Evolutionary conservation across 768 basidiomycete species (phyloP).

Genomic region (Leccinum uliginosum): DNA sequence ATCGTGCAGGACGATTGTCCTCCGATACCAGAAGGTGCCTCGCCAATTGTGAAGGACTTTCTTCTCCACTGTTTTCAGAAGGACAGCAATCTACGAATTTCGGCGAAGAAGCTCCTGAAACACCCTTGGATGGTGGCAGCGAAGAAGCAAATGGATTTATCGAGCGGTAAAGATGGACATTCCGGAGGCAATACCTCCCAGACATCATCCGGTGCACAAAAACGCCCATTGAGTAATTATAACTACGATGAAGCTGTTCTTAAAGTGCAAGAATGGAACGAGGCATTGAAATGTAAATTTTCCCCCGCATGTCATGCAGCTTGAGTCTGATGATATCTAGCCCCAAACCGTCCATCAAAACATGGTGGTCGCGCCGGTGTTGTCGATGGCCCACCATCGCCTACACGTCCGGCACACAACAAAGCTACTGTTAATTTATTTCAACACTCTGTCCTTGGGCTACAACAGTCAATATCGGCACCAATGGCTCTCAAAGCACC

Average conservation of each 20-base stretch:
- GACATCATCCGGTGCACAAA: slow-evolving; percentile 32
- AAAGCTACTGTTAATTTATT: slow-evolving; percentile 25
- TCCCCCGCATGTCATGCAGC: slow-evolving; percentile 13
- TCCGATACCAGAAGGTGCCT: slow-evolving; percentile 92
- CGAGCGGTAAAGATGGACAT: slow-evolving; percentile 26
- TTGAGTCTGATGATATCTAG: slow-evolving; percentile 32
- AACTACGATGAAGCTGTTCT: slow-evolving; percentile 93
- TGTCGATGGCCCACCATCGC: slow-evolving; percentile 40
- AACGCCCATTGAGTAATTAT: slow-evolving; percentile 67
- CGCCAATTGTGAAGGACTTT: slow-evolving; percentile 94
- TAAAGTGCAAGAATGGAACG: slow-evolving; percentile 98
- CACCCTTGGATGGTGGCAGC: slow-evolving; percentile 97
- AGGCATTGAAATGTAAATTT: slow-evolving; percentile 79
- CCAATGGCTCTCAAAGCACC: slow-evolving; percentile 25
- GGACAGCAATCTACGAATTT: slow-evolving; percentile 90
- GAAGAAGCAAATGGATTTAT: slow-evolving; percentile 60
- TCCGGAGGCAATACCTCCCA: slow-evolving; percentile 32
- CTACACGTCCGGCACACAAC: slow-evolving; percentile 32
- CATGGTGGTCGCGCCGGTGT: slow-evolving; percentile 42
- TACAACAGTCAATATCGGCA: slow-evolving; percentile 34
- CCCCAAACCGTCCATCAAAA: slow-evolving; percentile 72
- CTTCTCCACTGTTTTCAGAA: slow-evolving; percentile 98
- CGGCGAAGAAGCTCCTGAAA: slow-evolving; percentile 84
- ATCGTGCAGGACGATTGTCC: slow-evolving; percentile 99
- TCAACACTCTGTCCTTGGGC: slow-evolving; percentile 31